A percentile compares a stretch with the other conserved stretches of the same genome.
phyloP scores from a whole-genome alignment of 2,329 filamentous ascomycete genomes.

The Esteya vermicola region DNA sequence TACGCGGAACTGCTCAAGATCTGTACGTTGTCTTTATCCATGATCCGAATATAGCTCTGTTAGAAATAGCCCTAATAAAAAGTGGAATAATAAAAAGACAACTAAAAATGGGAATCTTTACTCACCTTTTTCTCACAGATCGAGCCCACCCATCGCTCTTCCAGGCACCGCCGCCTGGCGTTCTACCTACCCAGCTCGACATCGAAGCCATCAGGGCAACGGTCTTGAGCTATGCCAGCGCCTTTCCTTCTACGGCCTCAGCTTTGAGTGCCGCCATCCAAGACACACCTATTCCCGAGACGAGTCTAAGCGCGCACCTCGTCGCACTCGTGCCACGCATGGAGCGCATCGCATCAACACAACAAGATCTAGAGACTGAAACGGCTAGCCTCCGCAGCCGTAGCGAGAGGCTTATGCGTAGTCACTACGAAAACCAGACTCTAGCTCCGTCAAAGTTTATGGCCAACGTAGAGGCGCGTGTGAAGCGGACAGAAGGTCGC shows the following conservation, averaged over 20 bases:
- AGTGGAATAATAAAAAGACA: too few relatives aligned
- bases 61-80: too few relatives aligned
- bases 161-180: conserved; percentile 27
- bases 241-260: conserved; percentile 41
- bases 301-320: conserved; percentile 38
- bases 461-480: conserved; percentile 54
- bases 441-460: conserved; percentile 54
- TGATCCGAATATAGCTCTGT: too few relatives aligned
- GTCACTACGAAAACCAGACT: conserved; percentile 63
- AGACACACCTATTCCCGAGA: conserved; percentile 42
- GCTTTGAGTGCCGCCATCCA: conserved; percentile 37
- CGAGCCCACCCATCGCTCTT: conserved; percentile 40
- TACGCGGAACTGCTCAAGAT: conserved; percentile 47
- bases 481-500: conserved; percentile 50
- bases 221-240: conserved; percentile 40
- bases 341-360: conserved; percentile 43
- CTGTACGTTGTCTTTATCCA: conserved; percentile 32
- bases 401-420: conserved; percentile 47
- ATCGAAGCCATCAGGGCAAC: conserved; percentile 36
- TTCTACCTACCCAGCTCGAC: conserved; percentile 38
- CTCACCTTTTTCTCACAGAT: conserved; percentile 22
- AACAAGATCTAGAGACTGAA: conserved; percentile 46
- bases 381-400: conserved; percentile 47
- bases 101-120: too few relatives aligned
- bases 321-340: conserved; percentile 47